A percentile compares a stretch with the other conserved stretches of the same genome.
Conservation (phyloP, 768 basidiomycete genomes). For the Roridomyces roridus region DNA sequence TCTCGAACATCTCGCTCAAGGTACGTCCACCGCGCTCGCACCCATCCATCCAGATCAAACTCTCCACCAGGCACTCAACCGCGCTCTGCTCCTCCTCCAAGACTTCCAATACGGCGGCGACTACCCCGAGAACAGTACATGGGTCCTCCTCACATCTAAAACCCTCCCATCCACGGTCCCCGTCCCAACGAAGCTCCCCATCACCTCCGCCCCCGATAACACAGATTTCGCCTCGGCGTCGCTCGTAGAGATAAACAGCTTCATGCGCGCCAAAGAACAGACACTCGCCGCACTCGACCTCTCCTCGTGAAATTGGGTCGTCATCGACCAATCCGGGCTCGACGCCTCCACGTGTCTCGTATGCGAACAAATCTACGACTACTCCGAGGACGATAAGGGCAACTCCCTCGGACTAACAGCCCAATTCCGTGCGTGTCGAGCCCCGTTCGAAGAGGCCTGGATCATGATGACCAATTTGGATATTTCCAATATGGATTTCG, state of each 20-base stretch:
- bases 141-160: constrained; percentile 9
- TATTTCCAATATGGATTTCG: constrained; percentile 14
- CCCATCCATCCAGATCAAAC: too few species aligned
- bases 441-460: constrained; percentile 12
- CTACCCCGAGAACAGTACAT: neutral
- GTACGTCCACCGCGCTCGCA: too few species aligned
- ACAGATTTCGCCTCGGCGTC: constrained; percentile 12
- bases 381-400: neutral
- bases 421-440: constrained; percentile 5
- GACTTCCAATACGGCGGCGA: constrained; percentile 9
- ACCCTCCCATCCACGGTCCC: neutral
- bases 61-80: constrained; percentile 17
- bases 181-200: neutral
- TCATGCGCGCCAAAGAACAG: constrained; percentile 2
- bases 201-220: neutral
- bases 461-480: constrained; percentile 6
- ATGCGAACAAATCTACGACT: constrained; percentile 10
- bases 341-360: constrained; percentile 20
- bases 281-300: neutral
- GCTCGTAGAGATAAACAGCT: constrained; percentile 6
- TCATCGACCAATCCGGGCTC: constrained; percentile 17
- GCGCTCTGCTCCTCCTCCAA: constrained; percentile 11
- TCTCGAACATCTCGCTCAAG: too few species aligned
- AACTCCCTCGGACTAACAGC: neutral
- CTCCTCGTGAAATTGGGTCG: neutral